Evolutionary conservation across 257 asterid species (phyloP).

Genomic region (Solanum stenotomum): DNA sequence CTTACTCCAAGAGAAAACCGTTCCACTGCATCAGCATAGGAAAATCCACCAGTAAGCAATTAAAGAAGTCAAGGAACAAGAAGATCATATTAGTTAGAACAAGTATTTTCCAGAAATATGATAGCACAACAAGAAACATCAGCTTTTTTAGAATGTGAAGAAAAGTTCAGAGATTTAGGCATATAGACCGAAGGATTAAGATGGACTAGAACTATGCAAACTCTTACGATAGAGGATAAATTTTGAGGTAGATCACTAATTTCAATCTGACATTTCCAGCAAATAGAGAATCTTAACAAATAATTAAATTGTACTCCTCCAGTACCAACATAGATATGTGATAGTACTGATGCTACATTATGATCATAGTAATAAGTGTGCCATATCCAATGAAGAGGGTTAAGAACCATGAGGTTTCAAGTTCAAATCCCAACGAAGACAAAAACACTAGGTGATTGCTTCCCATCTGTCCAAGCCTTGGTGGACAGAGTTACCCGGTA

Average conservation of each 20-base stretch:
- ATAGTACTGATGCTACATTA: not conserved
- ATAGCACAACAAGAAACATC: not conserved
- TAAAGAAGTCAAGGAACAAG: not conserved
- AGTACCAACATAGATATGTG: not conserved
- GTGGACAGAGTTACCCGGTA: not conserved
- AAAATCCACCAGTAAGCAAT: conserved; percentile 3
- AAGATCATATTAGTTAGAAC: not conserved
- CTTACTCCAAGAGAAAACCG: conserved; percentile 82
- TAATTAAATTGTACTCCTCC: not conserved
- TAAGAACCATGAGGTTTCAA: not conserved
- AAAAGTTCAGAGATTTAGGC: not conserved
- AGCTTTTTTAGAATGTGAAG: not conserved
- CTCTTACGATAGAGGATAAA: not conserved
- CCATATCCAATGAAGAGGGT: not conserved
- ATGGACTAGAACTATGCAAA: not conserved
- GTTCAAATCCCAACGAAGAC: not conserved
- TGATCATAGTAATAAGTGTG: not conserved
- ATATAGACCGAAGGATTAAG: not conserved
- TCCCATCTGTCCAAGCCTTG: not conserved
- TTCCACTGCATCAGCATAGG: conserved; percentile 53
- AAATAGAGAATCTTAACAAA: not conserved
- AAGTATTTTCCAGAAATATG: not conserved
- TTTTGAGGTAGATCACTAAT: not conserved
- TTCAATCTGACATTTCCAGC: not conserved
- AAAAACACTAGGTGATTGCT: not conserved